phyloP scores from a whole-genome alignment of 495 filamentous ascomycete genomes.

The Usnea hakonensis region DNA sequence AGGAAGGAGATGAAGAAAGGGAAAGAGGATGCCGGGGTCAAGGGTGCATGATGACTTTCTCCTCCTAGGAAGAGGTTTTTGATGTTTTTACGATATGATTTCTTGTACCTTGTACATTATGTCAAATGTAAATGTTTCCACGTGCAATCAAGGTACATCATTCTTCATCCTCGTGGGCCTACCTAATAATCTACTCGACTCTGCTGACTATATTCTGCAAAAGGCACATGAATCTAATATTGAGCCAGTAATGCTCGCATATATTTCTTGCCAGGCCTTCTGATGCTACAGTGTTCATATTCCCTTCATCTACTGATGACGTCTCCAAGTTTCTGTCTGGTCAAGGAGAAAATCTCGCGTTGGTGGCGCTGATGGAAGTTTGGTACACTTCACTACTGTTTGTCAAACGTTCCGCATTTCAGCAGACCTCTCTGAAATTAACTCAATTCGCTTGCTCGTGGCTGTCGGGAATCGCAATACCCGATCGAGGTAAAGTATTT shows the following conservation, averaged over 20 bases:
- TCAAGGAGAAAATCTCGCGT: background rate
- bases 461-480: background rate
- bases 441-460: background rate
- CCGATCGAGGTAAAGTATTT: background rate
- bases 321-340: background rate
- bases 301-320: background rate
- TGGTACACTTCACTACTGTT: background rate
- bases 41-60: background rate
- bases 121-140: too few species aligned
- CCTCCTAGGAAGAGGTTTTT: too few species aligned
- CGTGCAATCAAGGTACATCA: background rate
- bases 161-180: too few species aligned
- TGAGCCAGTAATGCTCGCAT: too few species aligned
- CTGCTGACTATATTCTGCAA: too few species aligned
- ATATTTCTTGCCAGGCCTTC: background rate
- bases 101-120: too few species aligned
- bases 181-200: too few species aligned
- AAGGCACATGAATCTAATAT: too few species aligned
- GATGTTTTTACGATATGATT: background rate
- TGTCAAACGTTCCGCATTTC: background rate
- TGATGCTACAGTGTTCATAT: background rate
- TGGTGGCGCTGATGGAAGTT: background rate
- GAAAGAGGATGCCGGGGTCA: constrained; percentile 11
- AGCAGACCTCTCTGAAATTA: background rate
- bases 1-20: constrained; percentile 19